These are phyloP conservation scores for Hordeum marinum DNA, from an alignment of 176 grass and related monocot species.

Conservation along the genomic window DNA sequence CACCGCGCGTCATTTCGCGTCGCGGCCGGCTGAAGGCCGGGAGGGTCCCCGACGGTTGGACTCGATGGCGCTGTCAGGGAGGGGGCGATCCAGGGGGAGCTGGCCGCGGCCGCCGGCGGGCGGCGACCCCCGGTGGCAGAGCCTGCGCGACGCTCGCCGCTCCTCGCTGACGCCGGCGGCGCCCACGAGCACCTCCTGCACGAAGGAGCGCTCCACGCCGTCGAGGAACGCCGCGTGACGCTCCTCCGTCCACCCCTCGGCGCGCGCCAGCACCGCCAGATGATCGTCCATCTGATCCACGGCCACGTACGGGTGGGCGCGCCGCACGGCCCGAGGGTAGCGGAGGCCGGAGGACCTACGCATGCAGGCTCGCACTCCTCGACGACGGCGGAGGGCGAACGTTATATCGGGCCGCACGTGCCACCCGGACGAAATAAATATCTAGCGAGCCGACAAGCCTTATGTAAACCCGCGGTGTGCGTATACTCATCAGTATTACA, in stretches of 20 bases:
- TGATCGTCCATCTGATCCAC: slow-evolving; percentile 32
- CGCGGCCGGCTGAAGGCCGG: neutral
- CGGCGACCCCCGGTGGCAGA: neutral
- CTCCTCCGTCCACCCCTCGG: slow-evolving; percentile 76
- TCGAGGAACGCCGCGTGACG: slow-evolving; percentile 81
- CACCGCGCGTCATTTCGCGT: slow-evolving; percentile 7
- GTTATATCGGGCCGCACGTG: neutral
- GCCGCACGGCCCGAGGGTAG: neutral
- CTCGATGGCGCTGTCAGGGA: slow-evolving; percentile 87
- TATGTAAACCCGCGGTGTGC: neutral
- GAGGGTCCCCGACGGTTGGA: slow-evolving; percentile 44
- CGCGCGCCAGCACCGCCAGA: slow-evolving; percentile 24
- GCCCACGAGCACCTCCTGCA: slow-evolving; percentile 42
- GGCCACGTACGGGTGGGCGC: neutral
- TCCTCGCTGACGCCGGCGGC: slow-evolving; percentile 15
- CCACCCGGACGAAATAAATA: slow-evolving; percentile 13
- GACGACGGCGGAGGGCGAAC: neutral
- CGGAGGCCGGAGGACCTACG: neutral
- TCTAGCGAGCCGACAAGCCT: neutral
- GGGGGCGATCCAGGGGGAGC: slow-evolving; percentile 54
- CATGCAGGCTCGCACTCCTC: no score
- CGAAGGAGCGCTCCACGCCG: slow-evolving; percentile 78
- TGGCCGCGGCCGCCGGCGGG: neutral
- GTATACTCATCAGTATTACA: no score
- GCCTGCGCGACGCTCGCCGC: slow-evolving; percentile 26